Evolutionary conservation across 768 basidiomycete species (phyloP).

Genomic region (Pisolithus microcarpus): DNA sequence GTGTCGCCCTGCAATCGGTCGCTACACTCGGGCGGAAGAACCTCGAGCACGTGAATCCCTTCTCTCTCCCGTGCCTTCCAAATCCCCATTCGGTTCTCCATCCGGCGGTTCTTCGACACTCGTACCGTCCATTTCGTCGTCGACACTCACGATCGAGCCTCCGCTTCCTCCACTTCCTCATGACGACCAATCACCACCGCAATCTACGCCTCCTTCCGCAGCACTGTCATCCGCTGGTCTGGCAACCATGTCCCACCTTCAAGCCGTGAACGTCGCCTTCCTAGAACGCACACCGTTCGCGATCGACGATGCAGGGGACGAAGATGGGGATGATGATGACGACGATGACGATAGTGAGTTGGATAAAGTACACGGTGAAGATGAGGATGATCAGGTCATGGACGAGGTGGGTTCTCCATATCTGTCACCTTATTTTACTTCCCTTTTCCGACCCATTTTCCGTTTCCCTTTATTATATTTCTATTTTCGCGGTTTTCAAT

Average conservation of each 20-base stretch:
- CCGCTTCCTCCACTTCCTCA: too few relatives aligned
- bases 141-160: conserved; percentile 44
- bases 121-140: conserved; percentile 30
- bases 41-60: conserved; percentile 85
- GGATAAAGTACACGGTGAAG: conserved; percentile 38
- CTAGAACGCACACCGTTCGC: conserved; percentile 93
- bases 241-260: conserved; percentile 58
- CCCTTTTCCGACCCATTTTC: background rate
- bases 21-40: conserved; percentile 77
- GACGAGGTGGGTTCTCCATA: conserved; percentile 58
- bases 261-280: conserved; percentile 72
- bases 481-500: too few relatives aligned
- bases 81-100: conserved; percentile 38
- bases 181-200: background rate
- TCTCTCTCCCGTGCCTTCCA: conserved; percentile 54
- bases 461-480: too few relatives aligned
- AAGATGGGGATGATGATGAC: conserved; percentile 54
- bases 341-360: conserved; percentile 42
- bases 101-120: conserved; percentile 29
- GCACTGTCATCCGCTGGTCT: conserved; percentile 24
- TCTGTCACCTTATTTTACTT: background rate
- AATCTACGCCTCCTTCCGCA: conserved; percentile 23
- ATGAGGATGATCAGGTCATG: conserved; percentile 70
- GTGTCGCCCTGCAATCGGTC: conserved; percentile 78
- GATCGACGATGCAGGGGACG: conserved; percentile 80